Conservation (phyloP, 306 rosid genomes). For the Pueraria montana region DNA sequence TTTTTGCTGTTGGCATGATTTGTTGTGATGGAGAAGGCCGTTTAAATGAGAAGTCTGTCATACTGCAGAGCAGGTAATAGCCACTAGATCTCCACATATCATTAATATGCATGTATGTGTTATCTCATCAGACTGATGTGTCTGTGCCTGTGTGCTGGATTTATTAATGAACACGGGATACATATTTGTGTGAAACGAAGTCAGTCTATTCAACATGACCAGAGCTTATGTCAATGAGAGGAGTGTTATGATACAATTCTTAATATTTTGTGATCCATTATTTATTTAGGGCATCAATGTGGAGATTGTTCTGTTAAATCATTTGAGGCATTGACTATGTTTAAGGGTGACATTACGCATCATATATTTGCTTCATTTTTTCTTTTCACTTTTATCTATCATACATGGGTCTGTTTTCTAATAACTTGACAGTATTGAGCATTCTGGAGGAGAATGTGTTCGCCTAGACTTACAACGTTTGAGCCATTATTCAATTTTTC, state of each 20-base stretch:
- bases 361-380: constrained; percentile 24
- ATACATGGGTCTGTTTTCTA: constrained; percentile 40
- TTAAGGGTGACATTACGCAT: background rate
- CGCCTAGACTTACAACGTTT: constrained; percentile 82
- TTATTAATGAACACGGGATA: background rate
- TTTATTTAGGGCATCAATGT: constrained; percentile 21
- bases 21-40: constrained; percentile 95
- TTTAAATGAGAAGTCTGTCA: constrained; percentile 84
- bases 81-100: constrained; percentile 10
- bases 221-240: constrained; percentile 8
- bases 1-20: constrained; percentile 89
- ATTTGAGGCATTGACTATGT: constrained; percentile 38
- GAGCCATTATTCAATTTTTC: constrained; percentile 86
- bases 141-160: constrained; percentile 4
- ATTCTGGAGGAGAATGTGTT: constrained; percentile 90
- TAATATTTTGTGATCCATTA: constrained; percentile 30
- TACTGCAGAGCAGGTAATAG: constrained; percentile 90
- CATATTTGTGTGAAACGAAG: background rate
- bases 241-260: constrained; percentile 19
- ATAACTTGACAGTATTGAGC: constrained; percentile 66
- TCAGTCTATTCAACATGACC: constrained; percentile 12
- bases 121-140: constrained; percentile 6
- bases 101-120: background rate
- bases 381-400: constrained; percentile 31
- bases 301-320: background rate